A percentile compares a stretch with the other conserved stretches of the same genome.
phyloP scores from a whole-genome alignment of 306 rosid genomes.

The Medicago truncatula region MtrunA17r5.0-ANR NC_053048.1:46631001-46631500 shows the following conservation, averaged over 20 bases:
- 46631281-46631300: slow-evolving; percentile 54
- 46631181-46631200: slow-evolving; percentile 42
- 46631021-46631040: slow-evolving; percentile 77
- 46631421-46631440: slow-evolving; percentile 64
- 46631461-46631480: slow-evolving; percentile 51
- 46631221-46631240: slow-evolving; percentile 61
- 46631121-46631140: slow-evolving; percentile 46
- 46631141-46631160: slow-evolving; percentile 45
- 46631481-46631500: slow-evolving; percentile 49
- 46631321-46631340: slow-evolving; percentile 36
- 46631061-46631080: slow-evolving; percentile 52
- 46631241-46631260: slow-evolving; percentile 40
- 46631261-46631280: slow-evolving; percentile 49
- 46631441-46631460: slow-evolving; percentile 40
- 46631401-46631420: slow-evolving; percentile 59
- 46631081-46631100: slow-evolving; percentile 86
- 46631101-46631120: slow-evolving; percentile 65
- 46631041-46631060: slow-evolving; percentile 61
- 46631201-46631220: slow-evolving; percentile 52
- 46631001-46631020: slow-evolving; percentile 45
- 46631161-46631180: slow-evolving; percentile 37
- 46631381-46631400: slow-evolving; percentile 35
- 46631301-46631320: slow-evolving; percentile 29
- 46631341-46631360: slow-evolving; percentile 49
- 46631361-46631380: slow-evolving; percentile 48